These are phyloP conservation scores for Kwoniella heveanensis DNA, from an alignment of 768 basidiomycete genomes.

Conservation along the genomic window DNA sequence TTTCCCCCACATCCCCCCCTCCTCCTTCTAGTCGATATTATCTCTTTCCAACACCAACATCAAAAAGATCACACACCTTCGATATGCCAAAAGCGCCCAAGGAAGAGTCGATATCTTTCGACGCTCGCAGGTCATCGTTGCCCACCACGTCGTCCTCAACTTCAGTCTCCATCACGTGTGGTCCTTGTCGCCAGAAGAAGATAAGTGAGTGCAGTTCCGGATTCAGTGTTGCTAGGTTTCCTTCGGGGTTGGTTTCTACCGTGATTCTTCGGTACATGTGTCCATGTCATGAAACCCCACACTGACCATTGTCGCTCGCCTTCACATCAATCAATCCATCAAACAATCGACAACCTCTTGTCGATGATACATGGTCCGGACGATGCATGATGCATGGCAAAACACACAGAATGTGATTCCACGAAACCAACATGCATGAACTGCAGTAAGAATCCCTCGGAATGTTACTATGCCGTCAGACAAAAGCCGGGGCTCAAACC, in stretches of 20 bases:
- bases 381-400: background rate
- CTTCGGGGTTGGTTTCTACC: conserved; percentile 11
- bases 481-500: conserved; percentile 52
- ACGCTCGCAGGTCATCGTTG: conserved; percentile 4
- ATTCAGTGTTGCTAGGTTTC: background rate
- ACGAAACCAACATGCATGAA: conserved; percentile 36
- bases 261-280: background rate
- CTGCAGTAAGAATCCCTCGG: conserved; percentile 30
- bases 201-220: conserved; percentile 32
- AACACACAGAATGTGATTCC: conserved; percentile 39
- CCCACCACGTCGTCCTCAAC: background rate
- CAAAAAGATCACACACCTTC: no score
- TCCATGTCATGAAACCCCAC: background rate
- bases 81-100: conserved; percentile 18
- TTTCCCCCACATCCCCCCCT: background rate
- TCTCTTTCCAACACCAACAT: background rate
- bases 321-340: background rate
- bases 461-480: conserved; percentile 49
- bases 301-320: background rate
- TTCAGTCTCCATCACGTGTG: conserved; percentile 41
- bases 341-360: background rate
- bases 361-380: background rate
- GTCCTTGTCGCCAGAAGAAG: conserved; percentile 41
- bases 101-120: conserved; percentile 7
- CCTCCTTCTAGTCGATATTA: background rate